phyloP scores from a whole-genome alignment of 768 basidiomycete species.

The Lentinula lateritia region DNA sequence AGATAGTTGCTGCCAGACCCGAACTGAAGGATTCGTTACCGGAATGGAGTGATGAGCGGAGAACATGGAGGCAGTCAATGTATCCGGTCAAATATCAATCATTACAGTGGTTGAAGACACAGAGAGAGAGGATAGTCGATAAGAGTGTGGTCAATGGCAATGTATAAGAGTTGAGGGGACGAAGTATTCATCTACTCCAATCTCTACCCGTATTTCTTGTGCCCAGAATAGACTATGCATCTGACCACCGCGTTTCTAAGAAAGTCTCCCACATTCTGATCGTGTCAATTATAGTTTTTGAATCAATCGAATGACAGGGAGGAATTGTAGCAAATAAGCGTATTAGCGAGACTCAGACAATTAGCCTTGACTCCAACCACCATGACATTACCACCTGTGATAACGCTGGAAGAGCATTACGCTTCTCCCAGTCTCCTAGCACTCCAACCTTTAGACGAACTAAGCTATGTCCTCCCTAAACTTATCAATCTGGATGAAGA shows the following conservation, averaged over 20 bases:
- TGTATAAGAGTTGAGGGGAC: neutral
- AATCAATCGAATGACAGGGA: no score
- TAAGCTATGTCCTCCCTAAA: neutral
- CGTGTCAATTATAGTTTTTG: no score
- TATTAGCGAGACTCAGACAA: no score
- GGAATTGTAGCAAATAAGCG: no score
- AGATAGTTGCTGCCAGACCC: slow-evolving; percentile 23
- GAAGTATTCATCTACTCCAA: neutral
- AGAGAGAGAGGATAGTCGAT: neutral
- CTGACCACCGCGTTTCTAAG: no score
- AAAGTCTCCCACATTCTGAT: no score
- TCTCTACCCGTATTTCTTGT: neutral
- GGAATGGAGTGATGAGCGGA: slow-evolving; percentile 29
- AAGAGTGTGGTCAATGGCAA: neutral
- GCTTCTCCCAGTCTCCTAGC: neutral
- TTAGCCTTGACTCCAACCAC: neutral
- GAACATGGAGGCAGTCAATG: slow-evolving; percentile 28
- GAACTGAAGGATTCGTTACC: slow-evolving; percentile 25
- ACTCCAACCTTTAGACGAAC: neutral
- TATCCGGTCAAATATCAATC: slow-evolving; percentile 28
- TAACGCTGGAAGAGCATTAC: slow-evolving; percentile 2
- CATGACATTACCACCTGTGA: neutral
- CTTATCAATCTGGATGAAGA: neutral
- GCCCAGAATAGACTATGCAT: no score
- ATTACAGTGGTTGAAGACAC: slow-evolving; percentile 21